phyloP scores from a whole-genome alignment of 345 rosid genomes.

The Salix koriyanagi region DNA sequence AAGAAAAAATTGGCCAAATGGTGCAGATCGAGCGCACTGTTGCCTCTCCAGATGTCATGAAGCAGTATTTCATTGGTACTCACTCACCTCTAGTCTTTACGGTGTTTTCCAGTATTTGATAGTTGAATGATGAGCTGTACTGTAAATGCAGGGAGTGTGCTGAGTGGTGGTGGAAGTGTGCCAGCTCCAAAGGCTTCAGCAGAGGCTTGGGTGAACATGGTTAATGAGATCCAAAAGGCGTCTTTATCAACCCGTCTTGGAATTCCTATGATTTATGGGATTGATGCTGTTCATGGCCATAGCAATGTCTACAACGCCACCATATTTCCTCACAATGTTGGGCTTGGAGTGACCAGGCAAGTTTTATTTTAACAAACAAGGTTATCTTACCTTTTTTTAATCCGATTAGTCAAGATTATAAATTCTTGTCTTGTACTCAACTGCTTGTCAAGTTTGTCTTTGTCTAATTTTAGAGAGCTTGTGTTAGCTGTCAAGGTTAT shows the following conservation, averaged over 20 bases:
- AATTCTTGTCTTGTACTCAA: neutral
- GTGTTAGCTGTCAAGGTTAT: neutral
- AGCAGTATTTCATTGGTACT: conserved; percentile 37
- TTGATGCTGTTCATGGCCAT: conserved; percentile 32
- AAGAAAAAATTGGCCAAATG: conserved; percentile 61
- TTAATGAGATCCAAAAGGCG: conserved; percentile 20
- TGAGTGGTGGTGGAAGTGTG: conserved; percentile 26
- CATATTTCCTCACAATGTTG: conserved; percentile 28
- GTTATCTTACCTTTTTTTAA: neutral
- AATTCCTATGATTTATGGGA: conserved; percentile 29
- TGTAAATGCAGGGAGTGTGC: conserved; percentile 18
- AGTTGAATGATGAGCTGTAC: neutral
- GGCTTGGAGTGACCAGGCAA: conserved; percentile 27
- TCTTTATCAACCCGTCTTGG: conserved; percentile 24
- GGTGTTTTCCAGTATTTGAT: neutral
- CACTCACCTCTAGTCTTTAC: neutral
- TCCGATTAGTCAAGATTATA: neutral
- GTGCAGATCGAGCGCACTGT: conserved; percentile 40
- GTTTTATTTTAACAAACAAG: neutral
- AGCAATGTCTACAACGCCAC: conserved; percentile 28
- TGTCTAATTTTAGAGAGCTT: neutral
- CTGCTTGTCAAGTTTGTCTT: neutral
- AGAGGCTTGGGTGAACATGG: conserved; percentile 18
- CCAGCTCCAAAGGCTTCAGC: conserved; percentile 24
- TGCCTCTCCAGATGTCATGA: conserved; percentile 40